phyloP scores from a whole-genome alignment of 2,329 filamentous ascomycete species.

The Tolypocladium inflatum region DNA sequence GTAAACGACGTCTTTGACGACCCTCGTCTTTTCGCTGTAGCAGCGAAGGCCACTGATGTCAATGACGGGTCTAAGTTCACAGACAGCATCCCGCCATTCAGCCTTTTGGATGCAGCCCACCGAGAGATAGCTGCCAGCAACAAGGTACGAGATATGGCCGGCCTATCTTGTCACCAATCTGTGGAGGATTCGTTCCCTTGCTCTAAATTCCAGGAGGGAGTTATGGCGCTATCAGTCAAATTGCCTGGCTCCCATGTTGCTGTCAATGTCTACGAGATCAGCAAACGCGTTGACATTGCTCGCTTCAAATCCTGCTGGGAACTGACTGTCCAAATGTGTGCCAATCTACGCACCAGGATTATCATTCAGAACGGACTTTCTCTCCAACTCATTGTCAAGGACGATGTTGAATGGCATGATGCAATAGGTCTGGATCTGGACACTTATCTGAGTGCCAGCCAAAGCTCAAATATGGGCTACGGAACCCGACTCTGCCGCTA shows the following conservation, averaged over 20 bases:
- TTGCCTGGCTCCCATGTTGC: constrained; percentile 23
- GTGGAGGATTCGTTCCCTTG: too few species aligned
- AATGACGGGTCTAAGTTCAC: too few species aligned
- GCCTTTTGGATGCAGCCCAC: too few species aligned
- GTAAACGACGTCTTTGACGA: too few species aligned
- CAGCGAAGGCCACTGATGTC: too few species aligned
- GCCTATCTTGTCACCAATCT: too few species aligned
- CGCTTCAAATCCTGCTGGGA: constrained; percentile 19
- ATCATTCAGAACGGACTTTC: not conserved
- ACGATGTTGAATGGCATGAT: not conserved
- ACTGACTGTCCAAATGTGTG: not conserved
- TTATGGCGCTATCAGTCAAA: constrained; percentile 24
- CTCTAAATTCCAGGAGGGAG: constrained; percentile 23
- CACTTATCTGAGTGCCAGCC: not conserved
- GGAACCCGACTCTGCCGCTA: not conserved
- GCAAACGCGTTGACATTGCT: constrained; percentile 8
- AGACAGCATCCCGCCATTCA: too few species aligned
- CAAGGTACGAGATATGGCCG: too few species aligned
- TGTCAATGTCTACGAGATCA: constrained; percentile 12
- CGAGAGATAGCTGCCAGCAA: too few species aligned
- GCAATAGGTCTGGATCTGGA: not conserved
- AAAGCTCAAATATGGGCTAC: not conserved
- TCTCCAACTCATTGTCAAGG: constrained; percentile 2
- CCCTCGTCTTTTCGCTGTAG: too few species aligned
- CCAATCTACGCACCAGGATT: constrained; percentile 9